These are phyloP conservation scores for Delphinella strobiligena DNA, from an alignment of 2,329 filamentous ascomycete species.

Conservation along the genomic window DNA sequence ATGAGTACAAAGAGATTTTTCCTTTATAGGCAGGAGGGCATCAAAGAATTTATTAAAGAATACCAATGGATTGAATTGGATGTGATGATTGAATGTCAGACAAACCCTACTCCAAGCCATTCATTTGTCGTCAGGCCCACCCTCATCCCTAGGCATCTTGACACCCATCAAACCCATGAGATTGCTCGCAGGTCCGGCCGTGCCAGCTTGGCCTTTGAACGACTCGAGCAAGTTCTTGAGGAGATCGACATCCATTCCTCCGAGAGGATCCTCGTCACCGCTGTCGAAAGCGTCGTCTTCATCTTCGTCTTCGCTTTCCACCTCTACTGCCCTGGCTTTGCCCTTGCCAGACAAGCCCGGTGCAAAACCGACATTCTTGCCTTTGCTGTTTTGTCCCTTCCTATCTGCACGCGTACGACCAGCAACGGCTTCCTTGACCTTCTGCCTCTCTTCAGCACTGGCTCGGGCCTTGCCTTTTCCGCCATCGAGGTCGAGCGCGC, in stretches of 20 bases:
- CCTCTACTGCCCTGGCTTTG: constrained; percentile 13
- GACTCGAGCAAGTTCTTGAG: constrained; percentile 85
- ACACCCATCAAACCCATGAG: constrained; percentile 79
- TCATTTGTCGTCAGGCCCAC: no score
- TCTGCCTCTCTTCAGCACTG: constrained; percentile 13
- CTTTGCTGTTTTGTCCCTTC: constrained; percentile 1
- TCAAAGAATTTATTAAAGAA: no score
- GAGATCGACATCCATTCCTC: constrained; percentile 75
- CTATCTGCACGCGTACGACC: constrained; percentile 9
- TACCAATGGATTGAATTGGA: no score
- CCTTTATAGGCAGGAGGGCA: no score
- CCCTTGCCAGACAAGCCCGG: constrained; percentile 2
- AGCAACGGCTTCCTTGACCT: constrained; percentile 16
- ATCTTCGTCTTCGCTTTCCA: constrained; percentile 37
- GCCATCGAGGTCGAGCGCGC: constrained; percentile 44
- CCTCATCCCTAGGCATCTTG: constrained; percentile 56
- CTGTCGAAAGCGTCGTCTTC: constrained; percentile 22
- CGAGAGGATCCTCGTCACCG: constrained; percentile 33
- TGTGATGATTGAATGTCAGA: no score
- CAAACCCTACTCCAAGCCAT: no score
- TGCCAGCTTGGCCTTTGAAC: constrained; percentile 80
- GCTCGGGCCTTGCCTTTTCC: constrained; percentile 12
- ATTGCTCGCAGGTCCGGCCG: constrained; percentile 77
- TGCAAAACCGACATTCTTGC: constrained; percentile 7
- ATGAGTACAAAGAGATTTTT: no score